phyloP scores from a whole-genome alignment of 495 filamentous ascomycete species.

The Hypomontagnella submonticulosa region DNA sequence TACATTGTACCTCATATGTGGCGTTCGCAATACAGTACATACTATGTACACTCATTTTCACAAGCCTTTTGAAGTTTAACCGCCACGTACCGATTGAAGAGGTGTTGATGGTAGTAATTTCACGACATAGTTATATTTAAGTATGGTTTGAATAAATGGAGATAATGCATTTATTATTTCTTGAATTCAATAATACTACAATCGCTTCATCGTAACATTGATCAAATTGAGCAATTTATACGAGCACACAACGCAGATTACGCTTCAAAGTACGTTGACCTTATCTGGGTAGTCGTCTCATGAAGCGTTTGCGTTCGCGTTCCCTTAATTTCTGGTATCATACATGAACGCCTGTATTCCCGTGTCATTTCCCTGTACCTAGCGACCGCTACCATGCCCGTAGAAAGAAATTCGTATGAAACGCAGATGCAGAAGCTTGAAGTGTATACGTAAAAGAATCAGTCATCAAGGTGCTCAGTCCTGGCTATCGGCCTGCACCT shows the following conservation, averaged over 20 bases:
- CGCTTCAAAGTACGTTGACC: constrained; percentile 14
- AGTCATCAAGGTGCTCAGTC: constrained; percentile 38
- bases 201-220: constrained; percentile 5
- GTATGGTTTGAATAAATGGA: not conserved
- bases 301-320: constrained; percentile 37
- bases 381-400: constrained; percentile 42
- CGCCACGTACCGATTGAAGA: too few species aligned
- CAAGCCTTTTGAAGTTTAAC: too few species aligned
- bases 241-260: constrained; percentile 33
- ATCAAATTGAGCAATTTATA: constrained; percentile 2
- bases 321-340: constrained; percentile 39
- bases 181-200: constrained; percentile 9
- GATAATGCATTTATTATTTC: constrained; percentile 10
- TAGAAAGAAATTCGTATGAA: constrained; percentile 42
- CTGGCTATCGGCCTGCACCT: constrained; percentile 72
- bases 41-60: too few species aligned
- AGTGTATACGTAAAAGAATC: constrained; percentile 1
- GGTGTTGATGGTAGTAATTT: not conserved
- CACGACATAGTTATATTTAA: not conserved
- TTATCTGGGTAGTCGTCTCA: constrained; percentile 20
- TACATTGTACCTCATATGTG: too few species aligned
- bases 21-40: too few species aligned
- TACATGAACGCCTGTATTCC: constrained; percentile 40
- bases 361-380: constrained; percentile 32
- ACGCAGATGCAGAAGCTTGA: constrained; percentile 34